Percentiles rank a stretch among this genome's conserved stretches.
These are phyloP conservation scores for Tuber microsphaerosporum DNA, from an alignment of 495 filamentous ascomycete genomes.

Conservation along the genomic window DNA sequence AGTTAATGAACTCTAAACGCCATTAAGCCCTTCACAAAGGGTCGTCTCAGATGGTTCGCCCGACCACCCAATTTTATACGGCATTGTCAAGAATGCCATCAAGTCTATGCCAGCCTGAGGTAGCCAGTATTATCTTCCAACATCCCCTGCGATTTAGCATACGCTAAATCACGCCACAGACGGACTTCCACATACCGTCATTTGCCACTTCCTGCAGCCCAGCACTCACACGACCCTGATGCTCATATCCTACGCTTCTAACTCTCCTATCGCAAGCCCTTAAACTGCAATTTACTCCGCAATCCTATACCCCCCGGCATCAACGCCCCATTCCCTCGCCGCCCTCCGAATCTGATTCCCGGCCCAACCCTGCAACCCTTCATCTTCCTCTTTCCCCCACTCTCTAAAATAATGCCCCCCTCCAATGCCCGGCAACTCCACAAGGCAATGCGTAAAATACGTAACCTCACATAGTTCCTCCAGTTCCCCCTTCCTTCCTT, in stretches of 20 bases:
- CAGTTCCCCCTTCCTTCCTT: neutral
- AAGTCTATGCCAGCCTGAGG: neutral
- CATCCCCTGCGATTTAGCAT: neutral
- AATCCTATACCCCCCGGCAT: neutral
- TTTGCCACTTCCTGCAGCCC: neutral
- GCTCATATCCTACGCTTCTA: neutral
- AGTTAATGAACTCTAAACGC: neutral
- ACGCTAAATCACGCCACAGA: neutral
- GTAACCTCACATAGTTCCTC: neutral
- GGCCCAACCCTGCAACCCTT: neutral
- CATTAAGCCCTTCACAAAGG: neutral
- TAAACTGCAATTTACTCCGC: neutral
- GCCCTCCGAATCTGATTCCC: neutral
- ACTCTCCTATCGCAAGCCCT: neutral
- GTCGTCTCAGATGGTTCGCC: neutral
- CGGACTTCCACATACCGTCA: neutral
- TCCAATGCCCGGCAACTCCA: neutral
- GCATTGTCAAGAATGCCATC: neutral
- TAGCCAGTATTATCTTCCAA: neutral
- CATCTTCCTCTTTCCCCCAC: neutral
- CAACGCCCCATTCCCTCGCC: neutral
- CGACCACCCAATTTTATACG: neutral
- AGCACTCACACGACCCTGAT: neutral
- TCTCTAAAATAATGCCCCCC: neutral
- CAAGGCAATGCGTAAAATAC: neutral